These are phyloP conservation scores for Dictyostelium citrinum DNA, from an alignment of 78 protist species.

Conservation along the genomic window DNA sequence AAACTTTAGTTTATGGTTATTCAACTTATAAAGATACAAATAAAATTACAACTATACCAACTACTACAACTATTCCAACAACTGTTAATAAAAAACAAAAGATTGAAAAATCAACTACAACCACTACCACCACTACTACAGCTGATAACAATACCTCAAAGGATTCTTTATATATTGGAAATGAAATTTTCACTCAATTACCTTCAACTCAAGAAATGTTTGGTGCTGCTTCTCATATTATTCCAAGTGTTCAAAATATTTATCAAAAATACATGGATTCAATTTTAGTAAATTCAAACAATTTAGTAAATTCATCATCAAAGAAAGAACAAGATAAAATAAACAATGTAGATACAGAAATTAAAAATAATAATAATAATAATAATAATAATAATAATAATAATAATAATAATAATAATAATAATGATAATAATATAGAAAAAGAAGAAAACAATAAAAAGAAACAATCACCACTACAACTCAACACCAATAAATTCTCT, in stretches of 20 bases:
- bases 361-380: not conserved
- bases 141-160: not conserved
- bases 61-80: too few species aligned
- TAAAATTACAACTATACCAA: not conserved
- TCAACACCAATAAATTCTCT: not conserved
- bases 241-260: conserved; percentile 58
- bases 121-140: not conserved
- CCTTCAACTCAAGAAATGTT: conserved; percentile 13
- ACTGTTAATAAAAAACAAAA: not conserved
- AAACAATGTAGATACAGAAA: not conserved
- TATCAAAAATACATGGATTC: conserved; percentile 64
- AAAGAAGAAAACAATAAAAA: not conserved
- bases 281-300: conserved; percentile 9
- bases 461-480: not conserved
- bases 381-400: not conserved
- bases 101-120: not conserved
- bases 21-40: conserved; percentile 1
- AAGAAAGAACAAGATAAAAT: not conserved
- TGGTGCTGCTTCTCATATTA: conserved; percentile 69
- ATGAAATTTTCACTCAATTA: not conserved
- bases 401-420: not conserved
- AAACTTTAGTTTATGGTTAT: not conserved
- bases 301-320: not conserved
- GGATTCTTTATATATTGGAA: not conserved
- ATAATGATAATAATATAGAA: not conserved